These are phyloP conservation scores for Pestalotiopsis sp. DNA, from an alignment of 2,329 filamentous ascomycete genomes.

Conservation along the genomic window DNA sequence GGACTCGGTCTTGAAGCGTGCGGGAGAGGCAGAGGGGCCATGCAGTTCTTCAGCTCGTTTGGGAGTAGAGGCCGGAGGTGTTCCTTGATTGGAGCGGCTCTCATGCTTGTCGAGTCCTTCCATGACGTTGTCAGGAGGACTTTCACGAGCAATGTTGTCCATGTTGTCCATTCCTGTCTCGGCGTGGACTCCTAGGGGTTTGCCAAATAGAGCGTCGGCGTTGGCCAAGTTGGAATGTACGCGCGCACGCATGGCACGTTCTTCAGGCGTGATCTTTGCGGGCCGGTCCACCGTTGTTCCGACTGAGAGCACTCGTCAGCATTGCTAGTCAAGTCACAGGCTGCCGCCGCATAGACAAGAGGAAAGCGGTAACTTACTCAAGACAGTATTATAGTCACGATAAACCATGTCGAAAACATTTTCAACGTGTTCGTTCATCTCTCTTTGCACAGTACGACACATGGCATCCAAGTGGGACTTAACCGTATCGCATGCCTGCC, in stretches of 20 bases:
- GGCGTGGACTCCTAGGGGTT: background rate
- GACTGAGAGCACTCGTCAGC: background rate
- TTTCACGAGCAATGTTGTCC: background rate
- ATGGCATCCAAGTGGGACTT: slow-evolving; percentile 41
- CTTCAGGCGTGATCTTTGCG: background rate
- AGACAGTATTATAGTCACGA: background rate
- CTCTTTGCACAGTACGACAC: slow-evolving; percentile 19
- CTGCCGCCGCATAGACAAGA: background rate
- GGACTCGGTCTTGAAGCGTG: background rate
- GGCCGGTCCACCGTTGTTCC: background rate
- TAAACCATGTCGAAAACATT: background rate
- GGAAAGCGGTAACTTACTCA: background rate
- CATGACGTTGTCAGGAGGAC: background rate
- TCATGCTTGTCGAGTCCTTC: background rate
- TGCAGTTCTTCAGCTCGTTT: background rate
- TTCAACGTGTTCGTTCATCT: slow-evolving; percentile 15
- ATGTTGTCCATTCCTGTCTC: background rate
- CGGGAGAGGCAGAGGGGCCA: background rate
- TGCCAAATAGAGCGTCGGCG: background rate
- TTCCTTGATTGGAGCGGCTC: background rate
- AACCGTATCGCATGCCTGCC: slow-evolving; percentile 42
- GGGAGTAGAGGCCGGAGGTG: background rate
- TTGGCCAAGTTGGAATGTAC: background rate
- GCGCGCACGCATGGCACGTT: background rate
- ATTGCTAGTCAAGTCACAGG: background rate